A percentile compares a stretch with the other conserved stretches of the same genome.
These are phyloP conservation scores for Tremellales sp. DNA, from an alignment of 1,284 basidiomycete species.

Conservation along the genomic window DNA sequence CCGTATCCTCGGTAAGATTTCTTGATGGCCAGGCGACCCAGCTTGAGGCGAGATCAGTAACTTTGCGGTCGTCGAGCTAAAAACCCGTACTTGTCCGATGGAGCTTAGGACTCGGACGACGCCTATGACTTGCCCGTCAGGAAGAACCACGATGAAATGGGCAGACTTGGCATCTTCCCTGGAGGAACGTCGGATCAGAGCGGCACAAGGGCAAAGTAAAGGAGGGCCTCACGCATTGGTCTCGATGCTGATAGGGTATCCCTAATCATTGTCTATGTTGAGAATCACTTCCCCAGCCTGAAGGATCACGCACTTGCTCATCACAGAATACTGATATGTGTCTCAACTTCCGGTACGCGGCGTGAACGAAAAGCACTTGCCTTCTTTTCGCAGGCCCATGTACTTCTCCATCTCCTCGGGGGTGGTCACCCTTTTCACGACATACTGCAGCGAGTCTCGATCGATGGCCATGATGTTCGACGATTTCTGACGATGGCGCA, in stretches of 20 bases:
- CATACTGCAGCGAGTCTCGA: too few species aligned
- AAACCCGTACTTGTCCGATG: constrained; percentile 14
- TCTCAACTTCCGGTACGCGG: too few species aligned
- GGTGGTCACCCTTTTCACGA: constrained; percentile 5
- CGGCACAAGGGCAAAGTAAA: neutral
- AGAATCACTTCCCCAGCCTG: neutral
- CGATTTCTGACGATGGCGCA: too few species aligned
- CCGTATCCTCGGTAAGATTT: constrained; percentile 15
- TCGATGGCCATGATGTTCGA: too few species aligned
- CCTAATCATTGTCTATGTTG: constrained; percentile 2
- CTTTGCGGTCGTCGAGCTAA: too few species aligned
- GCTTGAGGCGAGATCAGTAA: constrained; percentile 3
- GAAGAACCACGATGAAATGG: constrained; percentile 14
- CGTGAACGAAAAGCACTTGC: constrained; percentile 2
- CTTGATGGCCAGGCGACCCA: constrained; percentile 21
- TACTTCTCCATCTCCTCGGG: constrained; percentile 12
- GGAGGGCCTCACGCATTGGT: constrained; percentile 14
- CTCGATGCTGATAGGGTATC: constrained; percentile 16
- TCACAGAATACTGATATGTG: constrained; percentile 14
- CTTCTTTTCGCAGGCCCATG: constrained; percentile 19
- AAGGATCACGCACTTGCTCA: constrained; percentile 8
- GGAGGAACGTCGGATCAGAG: neutral
- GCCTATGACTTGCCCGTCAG: constrained; percentile 6
- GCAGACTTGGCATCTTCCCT: constrained; percentile 19
- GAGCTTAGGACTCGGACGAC: constrained; percentile 13